Evolutionary conservation across 108 stramenopile species (phyloP).

Genomic region (Aurantiochytrium sp.): DNA sequence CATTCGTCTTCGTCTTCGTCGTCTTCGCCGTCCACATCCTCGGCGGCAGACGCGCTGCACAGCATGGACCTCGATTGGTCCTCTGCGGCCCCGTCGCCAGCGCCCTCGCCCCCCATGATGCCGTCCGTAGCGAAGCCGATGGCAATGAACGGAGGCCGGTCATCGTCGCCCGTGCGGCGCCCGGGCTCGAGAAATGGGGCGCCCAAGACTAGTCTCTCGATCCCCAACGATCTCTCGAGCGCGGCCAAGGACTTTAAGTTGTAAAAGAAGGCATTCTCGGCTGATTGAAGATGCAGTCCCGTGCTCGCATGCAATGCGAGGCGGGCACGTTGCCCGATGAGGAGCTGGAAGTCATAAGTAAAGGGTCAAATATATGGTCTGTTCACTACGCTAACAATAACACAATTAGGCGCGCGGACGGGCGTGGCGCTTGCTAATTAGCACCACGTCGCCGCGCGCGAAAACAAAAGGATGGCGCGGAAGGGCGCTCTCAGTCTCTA

Average conservation of each 20-base stretch:
- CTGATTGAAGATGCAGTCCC: too few relatives aligned
- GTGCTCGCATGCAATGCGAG: too few relatives aligned
- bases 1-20: background rate
- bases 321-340: too few relatives aligned
- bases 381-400: too few relatives aligned
- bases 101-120: background rate
- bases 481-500: too few relatives aligned
- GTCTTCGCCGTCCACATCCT: background rate
- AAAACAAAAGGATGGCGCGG: too few relatives aligned
- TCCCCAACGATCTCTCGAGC: conserved; percentile 4
- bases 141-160: background rate
- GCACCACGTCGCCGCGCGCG: too few relatives aligned
- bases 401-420: too few relatives aligned
- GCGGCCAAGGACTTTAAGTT: conserved; percentile 23
- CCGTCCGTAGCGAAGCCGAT: background rate
- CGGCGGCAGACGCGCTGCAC: background rate
- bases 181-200: background rate
- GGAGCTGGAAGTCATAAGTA: too few relatives aligned
- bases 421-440: too few relatives aligned
- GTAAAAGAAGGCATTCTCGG: background rate
- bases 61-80: conserved; percentile 22
- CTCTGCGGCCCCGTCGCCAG: background rate
- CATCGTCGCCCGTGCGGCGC: background rate
- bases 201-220: background rate
- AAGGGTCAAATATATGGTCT: too few relatives aligned